Base-by-base conservation (phyloP, 441 rosid species). In the Mallotus repandus region DNA sequence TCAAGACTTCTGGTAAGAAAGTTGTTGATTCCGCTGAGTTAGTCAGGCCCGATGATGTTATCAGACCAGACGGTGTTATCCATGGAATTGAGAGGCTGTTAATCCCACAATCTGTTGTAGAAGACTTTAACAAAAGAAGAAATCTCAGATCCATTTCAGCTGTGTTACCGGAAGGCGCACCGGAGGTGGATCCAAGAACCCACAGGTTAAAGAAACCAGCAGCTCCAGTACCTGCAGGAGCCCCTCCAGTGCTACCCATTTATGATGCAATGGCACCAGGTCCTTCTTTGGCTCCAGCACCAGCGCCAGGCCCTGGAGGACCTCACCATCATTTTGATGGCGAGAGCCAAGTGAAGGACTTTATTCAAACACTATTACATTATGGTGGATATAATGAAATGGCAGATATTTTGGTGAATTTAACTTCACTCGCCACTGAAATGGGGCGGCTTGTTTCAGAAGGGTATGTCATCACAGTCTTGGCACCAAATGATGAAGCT, bases 361-460 rank as follows among this genome's bases (percentile, higher is more conserved):
- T 93, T 56, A 93, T 93, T 70, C 93, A 91, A 32, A 93, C 98
- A 0, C 81, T 93, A 13, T 72, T 93, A 43, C 94, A 85, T 74
- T 93, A 91, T 77, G 96, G 98, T 12, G 98, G 97, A 4, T 93
- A 93, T 83, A 93, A 93, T 70, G 98, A 93, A 81, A 89, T 93
- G 94, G 98, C 98, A 0, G 98, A 93, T 79, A 91, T 93, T 63
- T 77, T 93, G 32, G 98, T 93, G 18, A 93, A 93, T 69, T 80
- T 93, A 49, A 91, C 98, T 9, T 91, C 98, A 29, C 53, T 93
- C 19, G 98, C 98, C 11, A 89, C 97, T 0, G 96, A 93, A 76
- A 91, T 93, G 97, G 98, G 94, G 14, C 82, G 92, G 61, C 69
- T 93, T 2, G 96, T 93, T 10, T 93, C 98, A 0, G 97, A 93